These are phyloP conservation scores for Geotrichum citri-aurantii DNA, from an alignment of 1,139 yeast species.

Conservation along the genomic window DNA sequence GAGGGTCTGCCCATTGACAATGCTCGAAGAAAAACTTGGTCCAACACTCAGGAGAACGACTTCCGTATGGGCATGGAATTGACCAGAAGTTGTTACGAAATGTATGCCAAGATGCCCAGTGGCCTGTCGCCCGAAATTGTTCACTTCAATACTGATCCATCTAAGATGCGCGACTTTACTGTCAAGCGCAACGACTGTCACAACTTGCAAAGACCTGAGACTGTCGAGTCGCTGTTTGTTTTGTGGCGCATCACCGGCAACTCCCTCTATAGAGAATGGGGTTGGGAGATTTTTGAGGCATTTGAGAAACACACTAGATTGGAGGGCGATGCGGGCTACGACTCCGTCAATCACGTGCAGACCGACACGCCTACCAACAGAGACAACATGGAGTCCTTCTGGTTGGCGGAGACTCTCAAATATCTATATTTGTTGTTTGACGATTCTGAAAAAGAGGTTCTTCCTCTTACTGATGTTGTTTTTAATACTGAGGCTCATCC, in stretches of 20 bases:
- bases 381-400: conserved; percentile 87
- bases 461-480: conserved; percentile 62
- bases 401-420: conserved; percentile 92
- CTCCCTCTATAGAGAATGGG: conserved; percentile 80
- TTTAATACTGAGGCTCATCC: conserved; percentile 95
- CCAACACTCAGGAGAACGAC: conserved; percentile 47
- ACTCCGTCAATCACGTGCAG: conserved; percentile 64
- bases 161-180: conserved; percentile 47
- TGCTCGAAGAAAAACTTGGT: conserved; percentile 47
- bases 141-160: conserved; percentile 53
- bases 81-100: conserved; percentile 74
- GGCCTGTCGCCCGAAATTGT: conserved; percentile 89
- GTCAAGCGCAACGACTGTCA: conserved; percentile 72
- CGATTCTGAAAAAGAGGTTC: conserved; percentile 51
- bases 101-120: conserved; percentile 67
- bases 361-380: conserved; percentile 43
- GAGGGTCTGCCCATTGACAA: conserved; percentile 55
- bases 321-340: conserved; percentile 54
- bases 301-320: conserved; percentile 58
- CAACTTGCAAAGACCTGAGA: conserved; percentile 88
- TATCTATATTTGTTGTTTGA: conserved; percentile 78
- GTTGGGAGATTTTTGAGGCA: conserved; percentile 74
- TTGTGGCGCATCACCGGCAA: conserved; percentile 79
- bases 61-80: conserved; percentile 67
- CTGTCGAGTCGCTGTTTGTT: conserved; percentile 82